Percentiles rank a stretch among this genome's conserved stretches.
phyloP scores from a whole-genome alignment of 2,329 filamentous ascomycete species.

The Alternaria infectoria region DNA sequence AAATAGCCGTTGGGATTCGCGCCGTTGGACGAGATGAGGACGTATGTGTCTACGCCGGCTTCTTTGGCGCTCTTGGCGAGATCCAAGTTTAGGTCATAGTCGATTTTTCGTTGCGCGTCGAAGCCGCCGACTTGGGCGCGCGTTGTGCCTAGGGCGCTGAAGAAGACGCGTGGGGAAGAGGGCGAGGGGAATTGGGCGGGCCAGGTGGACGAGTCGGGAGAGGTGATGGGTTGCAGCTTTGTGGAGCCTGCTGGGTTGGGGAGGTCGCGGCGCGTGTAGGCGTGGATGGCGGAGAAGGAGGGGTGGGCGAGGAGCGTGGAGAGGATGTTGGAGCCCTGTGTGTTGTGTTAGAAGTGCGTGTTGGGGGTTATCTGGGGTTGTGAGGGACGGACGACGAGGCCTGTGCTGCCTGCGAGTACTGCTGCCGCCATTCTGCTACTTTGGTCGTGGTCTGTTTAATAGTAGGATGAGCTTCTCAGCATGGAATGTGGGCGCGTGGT shows the following conservation, averaged over 20 bases:
- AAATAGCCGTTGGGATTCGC: constrained; percentile 60
- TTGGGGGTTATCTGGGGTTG: too few relatives aligned
- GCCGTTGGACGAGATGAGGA: constrained; percentile 71
- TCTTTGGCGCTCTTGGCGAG: constrained; percentile 76
- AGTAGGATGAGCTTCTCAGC: not conserved
- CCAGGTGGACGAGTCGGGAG: constrained; percentile 73
- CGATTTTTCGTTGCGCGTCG: constrained; percentile 83
- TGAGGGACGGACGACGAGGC: constrained; percentile 58
- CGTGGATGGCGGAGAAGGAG: constrained; percentile 62
- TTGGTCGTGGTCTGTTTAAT: fast-evolving
- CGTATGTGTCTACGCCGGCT: constrained; percentile 74
- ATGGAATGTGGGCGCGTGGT: not conserved
- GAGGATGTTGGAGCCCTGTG: constrained; percentile 76
- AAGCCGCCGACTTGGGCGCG: constrained; percentile 75
- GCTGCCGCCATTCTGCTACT: constrained; percentile 54
- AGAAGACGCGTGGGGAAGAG: constrained; percentile 68
- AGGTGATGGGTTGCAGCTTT: constrained; percentile 72
- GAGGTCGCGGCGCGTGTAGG: constrained; percentile 71
- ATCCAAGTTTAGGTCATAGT: constrained; percentile 83
- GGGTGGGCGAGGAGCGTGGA: constrained; percentile 62
- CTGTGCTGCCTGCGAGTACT: constrained; percentile 69
- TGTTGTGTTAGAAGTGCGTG: not conserved
- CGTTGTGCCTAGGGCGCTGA: constrained; percentile 83
- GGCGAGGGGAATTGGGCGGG: constrained; percentile 63
- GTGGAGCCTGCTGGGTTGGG: constrained; percentile 54